Conservation (phyloP, 768 basidiomycete genomes). For the Rhizopogon vinicolor region DNA sequence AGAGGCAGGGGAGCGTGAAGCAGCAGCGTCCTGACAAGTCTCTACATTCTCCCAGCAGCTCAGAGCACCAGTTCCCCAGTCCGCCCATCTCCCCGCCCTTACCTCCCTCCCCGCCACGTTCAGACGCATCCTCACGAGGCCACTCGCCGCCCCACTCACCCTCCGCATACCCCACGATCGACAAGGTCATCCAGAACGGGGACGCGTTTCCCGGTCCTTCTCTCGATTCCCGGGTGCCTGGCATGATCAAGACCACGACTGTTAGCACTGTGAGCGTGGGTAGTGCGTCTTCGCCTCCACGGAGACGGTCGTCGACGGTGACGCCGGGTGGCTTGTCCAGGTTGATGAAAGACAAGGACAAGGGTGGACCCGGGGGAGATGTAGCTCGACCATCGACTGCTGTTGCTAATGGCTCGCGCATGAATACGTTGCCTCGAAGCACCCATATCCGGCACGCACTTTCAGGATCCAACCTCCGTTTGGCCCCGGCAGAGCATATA, state of each 20-base stretch:
- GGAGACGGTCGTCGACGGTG: slow-evolving; percentile 25
- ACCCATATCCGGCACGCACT: slow-evolving; percentile 14
- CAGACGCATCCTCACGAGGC: slow-evolving; percentile 19
- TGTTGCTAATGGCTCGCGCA: neutral
- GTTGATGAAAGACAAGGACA: slow-evolving; percentile 7
- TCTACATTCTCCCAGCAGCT: slow-evolving; percentile 1
- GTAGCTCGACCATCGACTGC: neutral
- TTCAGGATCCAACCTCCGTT: slow-evolving; percentile 23
- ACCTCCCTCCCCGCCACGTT: slow-evolving; percentile 22
- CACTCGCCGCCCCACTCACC: slow-evolving; percentile 7
- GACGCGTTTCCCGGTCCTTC: slow-evolving; percentile 1
- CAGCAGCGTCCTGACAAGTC: slow-evolving; percentile 1
- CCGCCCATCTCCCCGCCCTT: slow-evolving; percentile 2
- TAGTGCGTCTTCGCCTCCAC: neutral
- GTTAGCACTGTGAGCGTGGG: slow-evolving; percentile 25
- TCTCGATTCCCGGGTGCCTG: neutral
- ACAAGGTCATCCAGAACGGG: slow-evolving; percentile 11
- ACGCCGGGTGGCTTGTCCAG: slow-evolving; percentile 4
- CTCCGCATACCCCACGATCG: slow-evolving; percentile 18
- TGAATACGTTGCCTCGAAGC: neutral
- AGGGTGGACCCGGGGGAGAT: neutral
- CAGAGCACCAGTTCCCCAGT: neutral
- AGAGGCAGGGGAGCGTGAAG: slow-evolving; percentile 28
- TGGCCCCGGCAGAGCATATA: slow-evolving; percentile 6
- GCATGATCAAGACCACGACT: slow-evolving; percentile 6